Base-by-base conservation (phyloP, 495 filamentous ascomycete species). In the Rusavskia elegans region DNA sequence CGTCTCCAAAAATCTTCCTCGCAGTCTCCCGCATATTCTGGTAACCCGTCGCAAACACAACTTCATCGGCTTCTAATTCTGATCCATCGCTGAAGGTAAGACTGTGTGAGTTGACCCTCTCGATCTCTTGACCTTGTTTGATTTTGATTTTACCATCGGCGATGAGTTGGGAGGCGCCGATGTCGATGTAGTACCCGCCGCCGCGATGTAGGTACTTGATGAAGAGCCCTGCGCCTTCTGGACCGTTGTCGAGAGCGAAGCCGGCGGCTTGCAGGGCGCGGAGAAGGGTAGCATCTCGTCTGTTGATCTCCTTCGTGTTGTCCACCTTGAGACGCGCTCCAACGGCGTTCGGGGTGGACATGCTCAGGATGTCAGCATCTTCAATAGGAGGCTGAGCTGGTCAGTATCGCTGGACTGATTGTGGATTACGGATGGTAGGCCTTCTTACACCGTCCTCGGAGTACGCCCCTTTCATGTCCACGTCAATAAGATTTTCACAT, bases 11-110 rank as follows among this genome's bases (percentile, higher is more conserved):
- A 29, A 89, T 79, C n/a, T 55, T 64, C 9, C 79, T 63, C 14
- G 70, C 67, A 53, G 68, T 64, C 1, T 77, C 80, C 39, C 75
- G 67, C 87, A 93, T 94, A 55, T 87, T 88, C 53, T 79, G 68
- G 64, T 87, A 94, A 0, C 87, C 87, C 6, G 86, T 92, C 13
- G 86, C 86, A 54, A 89, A 79, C 14, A 92, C 71, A 54, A 92
- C 80, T 66, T 85, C 83, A 58, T 92, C 86, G 0, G 86, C 86
- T 53, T 81, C 72, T 0, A 92, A 63, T 55, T 73, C 71, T 0
- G 70, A 71, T 0, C 82, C 84, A 58, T 90, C 84, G 1, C 69
- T 74, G 38, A 94, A 79, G 5, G 67, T 63, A 1, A 90, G 45
- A 0, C 79, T 78, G n/a, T 72, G 57, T 0, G 75, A 67, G 1